These are phyloP conservation scores for Plectosphaerella sp. DNA, from an alignment of 2,329 filamentous ascomycete species.

Conservation along the genomic window DNA sequence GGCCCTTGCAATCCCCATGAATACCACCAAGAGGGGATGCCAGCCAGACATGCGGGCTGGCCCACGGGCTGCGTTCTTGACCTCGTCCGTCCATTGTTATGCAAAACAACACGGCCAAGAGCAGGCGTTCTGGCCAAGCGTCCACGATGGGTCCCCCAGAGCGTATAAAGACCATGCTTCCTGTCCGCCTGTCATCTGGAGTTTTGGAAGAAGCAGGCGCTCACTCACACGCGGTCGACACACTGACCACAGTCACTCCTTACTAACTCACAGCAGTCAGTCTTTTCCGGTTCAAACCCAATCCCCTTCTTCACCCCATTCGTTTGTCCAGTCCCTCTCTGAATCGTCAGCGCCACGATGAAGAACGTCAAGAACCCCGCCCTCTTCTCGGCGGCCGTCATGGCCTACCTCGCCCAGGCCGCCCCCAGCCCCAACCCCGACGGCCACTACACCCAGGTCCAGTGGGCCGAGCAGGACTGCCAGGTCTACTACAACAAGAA, in stretches of 20 bases:
- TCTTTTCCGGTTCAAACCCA: neutral
- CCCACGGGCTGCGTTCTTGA: neutral
- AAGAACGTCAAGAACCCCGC: neutral
- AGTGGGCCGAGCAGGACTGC: neutral
- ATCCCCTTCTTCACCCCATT: too few relatives aligned
- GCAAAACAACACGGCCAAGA: neutral
- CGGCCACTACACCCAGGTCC: too few relatives aligned
- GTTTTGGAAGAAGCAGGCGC: neutral
- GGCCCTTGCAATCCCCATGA: neutral
- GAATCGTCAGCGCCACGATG: neutral
- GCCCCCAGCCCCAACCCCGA: neutral
- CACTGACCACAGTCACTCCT: neutral
- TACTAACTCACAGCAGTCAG: neutral
- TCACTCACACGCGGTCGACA: neutral
- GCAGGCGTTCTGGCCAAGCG: neutral
- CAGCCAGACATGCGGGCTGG: neutral
- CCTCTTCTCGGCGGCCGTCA: neutral
- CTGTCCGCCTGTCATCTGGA: neutral
- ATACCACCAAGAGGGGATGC: neutral
- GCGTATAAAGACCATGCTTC: neutral
- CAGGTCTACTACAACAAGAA: neutral
- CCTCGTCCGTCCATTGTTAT: neutral
- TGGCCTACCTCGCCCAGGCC: neutral
- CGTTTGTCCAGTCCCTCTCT: neutral
- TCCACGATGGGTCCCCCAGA: neutral